phyloP scores from a whole-genome alignment of 495 filamentous ascomycete species.

The Penicillium paradoxum region DNA sequence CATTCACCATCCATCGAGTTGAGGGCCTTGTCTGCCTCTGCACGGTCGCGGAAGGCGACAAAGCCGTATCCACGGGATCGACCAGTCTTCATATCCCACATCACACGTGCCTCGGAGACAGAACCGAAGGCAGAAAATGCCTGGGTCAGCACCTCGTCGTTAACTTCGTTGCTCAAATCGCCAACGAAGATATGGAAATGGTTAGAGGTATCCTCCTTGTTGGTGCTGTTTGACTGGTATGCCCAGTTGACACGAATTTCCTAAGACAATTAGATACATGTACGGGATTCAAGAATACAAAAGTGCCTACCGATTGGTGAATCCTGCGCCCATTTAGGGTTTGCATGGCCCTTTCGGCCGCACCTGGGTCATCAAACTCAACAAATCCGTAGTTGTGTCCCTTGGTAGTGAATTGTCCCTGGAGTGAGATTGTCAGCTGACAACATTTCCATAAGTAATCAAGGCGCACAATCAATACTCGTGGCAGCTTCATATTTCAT shows the following conservation, averaged over 20 bases:
- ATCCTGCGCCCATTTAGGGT: slow-evolving; percentile 93
- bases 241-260: slow-evolving; percentile 99
- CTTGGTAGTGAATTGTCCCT: slow-evolving; percentile 68
- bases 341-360: slow-evolving; percentile 94
- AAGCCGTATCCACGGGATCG: slow-evolving; percentile 97
- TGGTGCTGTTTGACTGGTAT: slow-evolving; percentile 91
- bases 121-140: slow-evolving; percentile 96
- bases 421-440: not conserved
- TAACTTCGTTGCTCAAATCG: slow-evolving; percentile 97
- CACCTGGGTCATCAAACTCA: slow-evolving; percentile 96
- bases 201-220: slow-evolving; percentile 96
- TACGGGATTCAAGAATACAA: slow-evolving; percentile 1
- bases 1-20: slow-evolving; percentile 99
- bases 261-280: slow-evolving; percentile 41
- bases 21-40: slow-evolving; percentile 92
- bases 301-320: slow-evolving; percentile 69
- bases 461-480: not conserved
- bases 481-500: not conserved
- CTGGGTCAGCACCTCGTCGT: slow-evolving; percentile 90
- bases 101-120: slow-evolving; percentile 98
- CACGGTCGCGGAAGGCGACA: slow-evolving; percentile 92
- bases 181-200: slow-evolving; percentile 99
- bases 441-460: not conserved
- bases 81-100: slow-evolving; percentile 99
- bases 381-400: slow-evolving; percentile 99